Base-by-base conservation (phyloP, 1,284 basidiomycete genomes). In the Leccinum solheimii region DNA sequence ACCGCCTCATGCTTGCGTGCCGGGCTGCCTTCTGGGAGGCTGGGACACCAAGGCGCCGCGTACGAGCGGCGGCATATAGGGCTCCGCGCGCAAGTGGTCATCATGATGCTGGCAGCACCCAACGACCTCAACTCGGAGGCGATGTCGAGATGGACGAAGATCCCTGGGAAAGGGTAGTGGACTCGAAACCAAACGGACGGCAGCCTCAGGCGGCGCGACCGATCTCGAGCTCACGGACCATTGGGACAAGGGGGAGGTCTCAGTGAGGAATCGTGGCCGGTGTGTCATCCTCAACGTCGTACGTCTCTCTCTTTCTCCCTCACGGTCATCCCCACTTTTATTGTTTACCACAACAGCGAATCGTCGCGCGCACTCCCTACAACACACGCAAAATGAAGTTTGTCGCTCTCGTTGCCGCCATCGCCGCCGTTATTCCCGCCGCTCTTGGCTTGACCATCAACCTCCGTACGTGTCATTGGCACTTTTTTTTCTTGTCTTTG, bases 1-100 rank as follows among this genome's bases (percentile, higher is more conserved):
- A 94, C 69, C 86, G 86, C 43, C 73, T 94, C 3, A 91, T 92
- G 76, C 82, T 93, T 76, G 88, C 88, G 0, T 84, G 87, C 1
- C 82, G 87, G 11, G 88, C 88, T 1, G 90, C 90, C 0, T 73
- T 94, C 10, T 91, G 86, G 34, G 34, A 36, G 34, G 14, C 34
- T 36, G 34, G 83, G 90, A 94, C 66, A 89, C 91, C 16, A 88
- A 84, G 61, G 88, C 94, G 0, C 92, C 92, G 7, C 77, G 83
- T 38, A 93, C 91, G 54, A 79, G 78, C 80, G 5, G 81, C 91
- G 0, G 85, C 88, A 64, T 92, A 89, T 64, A 75, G 70, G 5
- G 69, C 72, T 1, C 70, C 80, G 70, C 67, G 76, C 69, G 50
- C 50, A 4, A 32, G 68, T 30, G 66, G 77, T 67, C 56, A 43